Percentiles rank a stretch among this genome's conserved stretches.
Evolutionary conservation across 306 rosid genomes (phyloP).

Genomic region (Pyrus communis): DNA sequence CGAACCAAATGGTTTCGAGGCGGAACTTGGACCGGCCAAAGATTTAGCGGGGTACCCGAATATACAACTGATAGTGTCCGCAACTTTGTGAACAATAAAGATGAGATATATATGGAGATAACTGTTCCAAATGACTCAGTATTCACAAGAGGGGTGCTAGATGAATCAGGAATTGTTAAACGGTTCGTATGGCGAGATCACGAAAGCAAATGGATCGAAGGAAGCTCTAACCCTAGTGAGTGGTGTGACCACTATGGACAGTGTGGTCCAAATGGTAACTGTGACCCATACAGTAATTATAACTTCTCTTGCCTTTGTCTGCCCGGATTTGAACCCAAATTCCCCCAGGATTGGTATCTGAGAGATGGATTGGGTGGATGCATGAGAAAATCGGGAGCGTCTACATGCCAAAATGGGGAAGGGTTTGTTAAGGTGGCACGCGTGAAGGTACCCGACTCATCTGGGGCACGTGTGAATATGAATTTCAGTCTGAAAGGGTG

Average conservation of each 20-base stretch:
- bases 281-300: conserved; percentile 24
- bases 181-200: conserved; percentile 25
- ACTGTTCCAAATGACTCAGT: background rate
- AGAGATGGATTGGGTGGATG: conserved; percentile 48
- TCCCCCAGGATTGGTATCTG: conserved; percentile 15
- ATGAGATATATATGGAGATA: background rate
- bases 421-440: conserved; percentile 35
- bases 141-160: background rate
- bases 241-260: conserved; percentile 36
- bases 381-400: conserved; percentile 15
- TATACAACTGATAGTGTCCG: no score
- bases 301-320: conserved; percentile 38
- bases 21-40: no score
- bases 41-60: no score
- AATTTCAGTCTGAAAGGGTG: conserved; percentile 25
- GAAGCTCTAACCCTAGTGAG: conserved; percentile 24
- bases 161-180: conserved; percentile 16
- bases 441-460: conserved; percentile 28
- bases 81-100: background rate
- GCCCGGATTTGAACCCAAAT: conserved; percentile 53
- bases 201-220: conserved; percentile 22
- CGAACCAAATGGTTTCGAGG: no score
- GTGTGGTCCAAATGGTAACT: conserved; percentile 44
- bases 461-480: conserved; percentile 15
- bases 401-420: conserved; percentile 43